phyloP scores from a whole-genome alignment of 2,329 filamentous ascomycete genomes.

The Fusarium camptoceras region DNA sequence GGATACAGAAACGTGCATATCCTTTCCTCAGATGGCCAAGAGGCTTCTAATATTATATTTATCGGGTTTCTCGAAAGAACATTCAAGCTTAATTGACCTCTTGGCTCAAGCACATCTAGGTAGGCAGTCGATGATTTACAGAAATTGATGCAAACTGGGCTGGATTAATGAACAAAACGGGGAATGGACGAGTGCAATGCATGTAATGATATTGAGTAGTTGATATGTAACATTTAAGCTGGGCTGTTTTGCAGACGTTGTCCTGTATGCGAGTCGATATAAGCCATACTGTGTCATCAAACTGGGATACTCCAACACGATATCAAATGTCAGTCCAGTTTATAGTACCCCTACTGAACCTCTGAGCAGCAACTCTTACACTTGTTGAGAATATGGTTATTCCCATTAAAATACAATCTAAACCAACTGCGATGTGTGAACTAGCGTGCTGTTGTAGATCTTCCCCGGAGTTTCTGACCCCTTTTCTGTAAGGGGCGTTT shows the following conservation, averaged over 20 bases:
- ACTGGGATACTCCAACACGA: background rate
- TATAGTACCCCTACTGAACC: background rate
- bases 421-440: background rate
- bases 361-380: background rate
- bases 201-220: background rate
- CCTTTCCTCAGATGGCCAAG: background rate
- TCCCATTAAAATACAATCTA: background rate
- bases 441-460: slow-evolving; percentile 12
- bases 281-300: background rate
- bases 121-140: background rate
- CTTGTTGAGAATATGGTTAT: background rate
- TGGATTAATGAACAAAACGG: background rate
- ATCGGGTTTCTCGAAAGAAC: background rate
- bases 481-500: slow-evolving; percentile 18
- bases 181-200: background rate
- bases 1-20: background rate
- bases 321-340: background rate
- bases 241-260: background rate
- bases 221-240: background rate
- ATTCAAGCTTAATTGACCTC: background rate
- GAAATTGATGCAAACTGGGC: background rate
- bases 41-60: background rate
- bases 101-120: background rate
- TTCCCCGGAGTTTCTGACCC: slow-evolving; percentile 26
- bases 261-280: background rate